phyloP scores from a whole-genome alignment of 2,329 filamentous ascomycete species.

The Diplodia sapinea region DNA sequence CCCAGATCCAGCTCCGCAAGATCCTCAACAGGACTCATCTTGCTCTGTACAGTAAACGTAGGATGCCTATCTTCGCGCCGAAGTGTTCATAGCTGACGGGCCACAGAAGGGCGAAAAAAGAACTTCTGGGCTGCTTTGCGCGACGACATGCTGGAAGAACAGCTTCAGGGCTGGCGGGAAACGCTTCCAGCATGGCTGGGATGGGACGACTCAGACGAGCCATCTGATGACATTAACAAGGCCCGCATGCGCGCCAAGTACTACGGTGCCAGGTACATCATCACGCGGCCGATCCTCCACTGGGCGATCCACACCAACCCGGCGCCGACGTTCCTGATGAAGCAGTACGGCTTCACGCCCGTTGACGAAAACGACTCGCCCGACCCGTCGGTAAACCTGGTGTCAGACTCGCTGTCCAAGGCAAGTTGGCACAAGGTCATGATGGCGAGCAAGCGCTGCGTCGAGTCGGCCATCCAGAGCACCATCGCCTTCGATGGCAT shows the following conservation, averaged over 20 bases:
- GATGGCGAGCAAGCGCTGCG: conserved; percentile 42
- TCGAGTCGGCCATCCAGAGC: conserved; percentile 75
- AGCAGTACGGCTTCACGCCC: conserved; percentile 30
- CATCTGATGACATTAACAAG: conserved; percentile 75
- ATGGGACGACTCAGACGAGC: conserved; percentile 72
- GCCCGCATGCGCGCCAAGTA: conserved; percentile 91
- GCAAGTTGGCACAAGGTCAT: conserved; percentile 29
- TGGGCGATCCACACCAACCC: conserved; percentile 61
- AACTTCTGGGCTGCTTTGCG: conserved; percentile 41
- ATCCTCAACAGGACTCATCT: conserved; percentile 63
- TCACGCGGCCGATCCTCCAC: conserved; percentile 77
- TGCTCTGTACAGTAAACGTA: conserved; percentile 57
- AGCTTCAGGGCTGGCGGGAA: conserved; percentile 52
- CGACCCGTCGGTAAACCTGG: conserved; percentile 5
- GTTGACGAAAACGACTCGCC: conserved; percentile 20
- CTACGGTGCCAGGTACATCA: conserved; percentile 89
- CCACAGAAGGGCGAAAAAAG: conserved; percentile 39
- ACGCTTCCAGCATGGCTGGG: conserved; percentile 59
- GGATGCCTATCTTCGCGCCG: conserved; percentile 40
- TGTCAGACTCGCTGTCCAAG: conserved; percentile 21
- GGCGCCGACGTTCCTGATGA: conserved; percentile 40
- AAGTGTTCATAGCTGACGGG: conserved; percentile 34
- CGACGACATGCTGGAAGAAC: conserved; percentile 54
- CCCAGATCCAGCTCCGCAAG: conserved; percentile 66
- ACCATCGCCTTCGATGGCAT: conserved; percentile 75